Conservation (phyloP, 306 rosid species). For the Gillenia trifoliata region DNA sequence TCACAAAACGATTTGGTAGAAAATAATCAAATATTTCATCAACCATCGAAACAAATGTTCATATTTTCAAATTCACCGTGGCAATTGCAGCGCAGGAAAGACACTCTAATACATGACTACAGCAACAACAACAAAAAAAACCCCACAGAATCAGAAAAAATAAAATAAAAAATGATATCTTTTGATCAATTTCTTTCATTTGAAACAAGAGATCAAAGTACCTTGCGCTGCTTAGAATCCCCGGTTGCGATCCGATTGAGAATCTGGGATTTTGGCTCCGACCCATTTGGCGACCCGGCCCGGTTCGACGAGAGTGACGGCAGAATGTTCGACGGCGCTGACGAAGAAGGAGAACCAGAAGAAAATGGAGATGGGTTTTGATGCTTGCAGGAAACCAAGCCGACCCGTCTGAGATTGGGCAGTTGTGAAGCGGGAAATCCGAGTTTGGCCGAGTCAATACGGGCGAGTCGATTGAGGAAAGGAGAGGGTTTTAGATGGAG, state of each 20-base stretch:
- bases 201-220: slow-evolving; percentile 8
- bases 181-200: background rate
- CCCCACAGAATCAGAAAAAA: background rate
- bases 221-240: slow-evolving; percentile 47
- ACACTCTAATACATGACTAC: background rate
- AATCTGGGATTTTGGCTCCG: slow-evolving; percentile 26
- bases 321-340: slow-evolving; percentile 18
- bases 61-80: slow-evolving; percentile 1
- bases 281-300: slow-evolving; percentile 19
- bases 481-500: slow-evolving; percentile 21
- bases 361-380: slow-evolving; percentile 35
- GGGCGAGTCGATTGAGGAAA: slow-evolving; percentile 26
- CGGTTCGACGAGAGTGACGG: slow-evolving; percentile 20
- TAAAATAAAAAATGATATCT: background rate
- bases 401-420: slow-evolving; percentile 19
- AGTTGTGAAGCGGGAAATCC: slow-evolving; percentile 23
- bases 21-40: background rate
- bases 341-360: slow-evolving; percentile 21
- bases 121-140: background rate
- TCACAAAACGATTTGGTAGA: background rate
- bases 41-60: background rate
- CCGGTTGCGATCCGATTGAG: slow-evolving; percentile 36
- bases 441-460: slow-evolving; percentile 35
- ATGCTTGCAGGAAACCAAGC: slow-evolving; percentile 32
- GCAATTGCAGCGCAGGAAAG: background rate